These are phyloP conservation scores for Tylopilus intermedius DNA, from an alignment of 768 basidiomycete genomes.

Conservation along the genomic window DNA sequence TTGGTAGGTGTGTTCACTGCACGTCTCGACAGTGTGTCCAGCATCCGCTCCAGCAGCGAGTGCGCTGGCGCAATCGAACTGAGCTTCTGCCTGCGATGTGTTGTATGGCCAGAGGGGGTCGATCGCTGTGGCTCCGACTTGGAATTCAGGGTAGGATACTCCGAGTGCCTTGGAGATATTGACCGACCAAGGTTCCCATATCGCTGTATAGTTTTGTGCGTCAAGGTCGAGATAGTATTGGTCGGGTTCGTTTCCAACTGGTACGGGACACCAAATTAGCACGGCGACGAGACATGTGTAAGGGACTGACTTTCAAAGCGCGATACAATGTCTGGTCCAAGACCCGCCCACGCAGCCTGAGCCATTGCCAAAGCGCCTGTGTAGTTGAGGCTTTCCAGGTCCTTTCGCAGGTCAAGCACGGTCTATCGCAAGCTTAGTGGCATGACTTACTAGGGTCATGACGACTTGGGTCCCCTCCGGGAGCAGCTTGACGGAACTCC, in stretches of 20 bases:
- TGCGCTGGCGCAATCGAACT: too few relatives aligned
- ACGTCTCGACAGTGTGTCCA: too few relatives aligned
- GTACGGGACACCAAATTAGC: not conserved
- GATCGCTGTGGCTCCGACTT: slow-evolving; percentile 45
- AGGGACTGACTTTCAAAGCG: slow-evolving; percentile 40
- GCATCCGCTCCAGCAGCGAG: too few relatives aligned
- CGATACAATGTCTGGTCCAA: slow-evolving; percentile 34
- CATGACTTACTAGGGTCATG: slow-evolving; percentile 38
- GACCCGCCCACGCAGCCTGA: slow-evolving; percentile 35
- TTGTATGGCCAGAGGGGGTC: slow-evolving; percentile 49
- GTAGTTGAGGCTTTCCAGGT: slow-evolving; percentile 42
- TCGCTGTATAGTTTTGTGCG: slow-evolving; percentile 39
- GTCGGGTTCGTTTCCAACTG: slow-evolving; percentile 53
- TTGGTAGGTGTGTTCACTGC: too few relatives aligned
- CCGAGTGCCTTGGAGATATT: slow-evolving; percentile 41
- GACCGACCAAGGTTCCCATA: slow-evolving; percentile 49
- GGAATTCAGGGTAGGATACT: slow-evolving; percentile 39
- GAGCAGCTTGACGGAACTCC: slow-evolving; percentile 40
- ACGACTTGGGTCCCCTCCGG: slow-evolving; percentile 45
- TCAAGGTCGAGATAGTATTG: slow-evolving; percentile 40
- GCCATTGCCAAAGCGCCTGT: slow-evolving; percentile 41
- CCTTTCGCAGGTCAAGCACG: slow-evolving; percentile 25
- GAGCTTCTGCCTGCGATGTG: too few relatives aligned
- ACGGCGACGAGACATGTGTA: not conserved
- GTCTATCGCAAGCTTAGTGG: not conserved